Base-by-base conservation (phyloP, 805 yeast species). In the Candida multigemmis region DNA sequence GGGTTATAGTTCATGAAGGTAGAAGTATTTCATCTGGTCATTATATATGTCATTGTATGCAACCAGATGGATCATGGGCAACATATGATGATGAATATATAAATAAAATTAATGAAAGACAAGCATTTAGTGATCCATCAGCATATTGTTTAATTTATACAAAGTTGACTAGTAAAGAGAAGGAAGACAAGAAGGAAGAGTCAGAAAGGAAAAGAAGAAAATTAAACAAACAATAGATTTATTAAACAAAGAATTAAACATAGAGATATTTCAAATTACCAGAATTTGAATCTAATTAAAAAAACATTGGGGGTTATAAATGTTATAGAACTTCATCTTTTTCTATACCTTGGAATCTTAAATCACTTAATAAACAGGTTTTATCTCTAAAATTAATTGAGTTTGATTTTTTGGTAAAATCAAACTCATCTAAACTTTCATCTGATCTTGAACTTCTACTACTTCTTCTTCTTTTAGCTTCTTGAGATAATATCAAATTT, bases 1-100 rank as follows among this genome's bases (percentile, higher is more conserved):
- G 87, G 13, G 95, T 89, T 11, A 82, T 89, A 34, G 89, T 86
- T 4, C 98, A 91, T 47, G 95, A 84, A 43, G 98, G 98, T 21
- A 66, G 97, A 36, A 81, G 95, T 2, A 77, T 87, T 9, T 76
- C 86, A 23, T 77, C 91, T 3, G 98, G 98, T 3, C 98, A 91
- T 53, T 91, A 91, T 46, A 72, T 86, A 33, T 82, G 94, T 1
- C 85, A 83, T 47, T 83, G 95, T 47, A 71, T 80, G 36, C 96
- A 87, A 53, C 94, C 96, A 1, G 91, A 83, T 53, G 89, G 86
- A 2, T 56, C 79, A 2, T 91, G 97, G 98, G 77, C 85, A 16
- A 77, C 85, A 7, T 91, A 89, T 52, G 97, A 91, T 48, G 98
- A 91, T 49, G 98, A 91, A 44, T 74, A 78, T 44, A 75, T 84